Percentiles rank a stretch among this genome's conserved stretches.
phyloP scores from a whole-genome alignment of 1,284 basidiomycete genomes.

The Ustilago hordei region DNA sequence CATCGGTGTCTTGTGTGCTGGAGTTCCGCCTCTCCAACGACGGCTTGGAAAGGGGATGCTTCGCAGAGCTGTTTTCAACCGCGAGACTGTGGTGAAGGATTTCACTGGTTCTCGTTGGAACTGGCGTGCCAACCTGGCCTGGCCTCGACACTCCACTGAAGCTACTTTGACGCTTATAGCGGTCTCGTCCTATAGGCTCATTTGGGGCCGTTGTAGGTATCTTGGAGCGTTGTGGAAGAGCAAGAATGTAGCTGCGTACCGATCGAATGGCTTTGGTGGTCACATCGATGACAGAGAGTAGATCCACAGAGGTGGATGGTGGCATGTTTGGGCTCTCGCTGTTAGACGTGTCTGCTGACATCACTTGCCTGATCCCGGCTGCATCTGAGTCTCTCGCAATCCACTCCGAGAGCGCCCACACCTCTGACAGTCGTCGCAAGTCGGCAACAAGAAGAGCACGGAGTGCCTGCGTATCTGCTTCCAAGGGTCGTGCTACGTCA shows the following conservation, averaged over 20 bases:
- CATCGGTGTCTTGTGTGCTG: neutral
- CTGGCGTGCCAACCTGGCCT: slow-evolving; percentile 16
- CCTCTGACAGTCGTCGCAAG: slow-evolving; percentile 15
- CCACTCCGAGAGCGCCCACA: slow-evolving; percentile 26
- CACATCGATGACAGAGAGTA: slow-evolving; percentile 31
- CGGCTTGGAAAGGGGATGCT: neutral
- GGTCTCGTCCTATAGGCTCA: slow-evolving; percentile 39
- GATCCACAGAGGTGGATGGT: slow-evolving; percentile 6
- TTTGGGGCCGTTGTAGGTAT: slow-evolving; percentile 16
- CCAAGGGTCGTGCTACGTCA: slow-evolving; percentile 44
- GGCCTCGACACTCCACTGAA: slow-evolving; percentile 41
- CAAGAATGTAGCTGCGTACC: slow-evolving; percentile 53
- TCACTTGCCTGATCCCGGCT: slow-evolving; percentile 4
- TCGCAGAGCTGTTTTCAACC: neutral
- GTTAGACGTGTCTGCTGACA: slow-evolving; percentile 1
- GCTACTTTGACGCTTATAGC: slow-evolving; percentile 50
- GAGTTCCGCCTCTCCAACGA: neutral
- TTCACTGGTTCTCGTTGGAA: slow-evolving; percentile 20
- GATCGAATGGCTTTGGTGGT: slow-evolving; percentile 54
- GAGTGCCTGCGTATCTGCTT: slow-evolving; percentile 50
- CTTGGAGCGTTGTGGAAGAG: slow-evolving; percentile 36
- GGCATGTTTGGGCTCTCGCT: neutral
- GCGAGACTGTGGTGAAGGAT: slow-evolving; percentile 18
- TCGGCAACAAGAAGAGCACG: slow-evolving; percentile 23
- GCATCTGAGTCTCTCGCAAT: slow-evolving; percentile 8